Percentiles rank a stretch among this genome's conserved stretches.
phyloP scores from a whole-genome alignment of 1,284 basidiomycete species.

The Ceratobasidium sp. region DNA sequence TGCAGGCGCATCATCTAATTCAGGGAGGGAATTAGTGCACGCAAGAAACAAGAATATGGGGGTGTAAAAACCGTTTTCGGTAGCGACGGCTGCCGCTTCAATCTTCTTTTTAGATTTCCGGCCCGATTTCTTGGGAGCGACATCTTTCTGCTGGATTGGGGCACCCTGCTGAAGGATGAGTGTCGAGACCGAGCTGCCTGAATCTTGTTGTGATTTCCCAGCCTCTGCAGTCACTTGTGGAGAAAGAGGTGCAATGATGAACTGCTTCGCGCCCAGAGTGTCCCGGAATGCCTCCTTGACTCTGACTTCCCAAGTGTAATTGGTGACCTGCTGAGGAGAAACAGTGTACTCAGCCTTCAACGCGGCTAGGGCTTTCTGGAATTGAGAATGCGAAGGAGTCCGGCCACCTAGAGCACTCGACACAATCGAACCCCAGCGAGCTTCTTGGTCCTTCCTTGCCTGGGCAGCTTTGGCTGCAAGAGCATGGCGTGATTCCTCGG shows the following conservation, averaged over 20 bases:
- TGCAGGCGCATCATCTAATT: background rate
- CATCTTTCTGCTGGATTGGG: constrained; percentile 24
- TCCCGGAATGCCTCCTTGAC: constrained; percentile 16
- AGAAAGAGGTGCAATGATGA: constrained; percentile 16
- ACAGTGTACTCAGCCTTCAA: constrained; percentile 25
- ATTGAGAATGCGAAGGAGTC: background rate
- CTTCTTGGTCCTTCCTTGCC: constrained; percentile 21
- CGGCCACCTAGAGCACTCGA: constrained; percentile 20
- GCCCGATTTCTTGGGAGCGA: constrained; percentile 33
- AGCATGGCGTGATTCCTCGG: constrained; percentile 7
- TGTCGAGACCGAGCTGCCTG: background rate
- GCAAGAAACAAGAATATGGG: background rate
- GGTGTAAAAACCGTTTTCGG: constrained; percentile 3
- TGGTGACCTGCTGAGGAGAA: constrained; percentile 14
- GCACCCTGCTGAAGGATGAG: constrained; percentile 32
- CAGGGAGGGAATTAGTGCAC: background rate
- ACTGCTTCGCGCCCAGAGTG: constrained; percentile 30
- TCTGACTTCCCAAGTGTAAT: constrained; percentile 12
- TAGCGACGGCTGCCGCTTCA: background rate
- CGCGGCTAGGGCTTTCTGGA: constrained; percentile 13
- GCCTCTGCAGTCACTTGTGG: background rate
- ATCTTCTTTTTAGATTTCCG: constrained; percentile 40
- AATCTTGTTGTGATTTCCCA: constrained; percentile 1
- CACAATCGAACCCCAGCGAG: constrained; percentile 20
- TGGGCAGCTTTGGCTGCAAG: constrained; percentile 32